Base-by-base conservation (phyloP, 306 rosid species). In the Dryas drummondii region DNA sequence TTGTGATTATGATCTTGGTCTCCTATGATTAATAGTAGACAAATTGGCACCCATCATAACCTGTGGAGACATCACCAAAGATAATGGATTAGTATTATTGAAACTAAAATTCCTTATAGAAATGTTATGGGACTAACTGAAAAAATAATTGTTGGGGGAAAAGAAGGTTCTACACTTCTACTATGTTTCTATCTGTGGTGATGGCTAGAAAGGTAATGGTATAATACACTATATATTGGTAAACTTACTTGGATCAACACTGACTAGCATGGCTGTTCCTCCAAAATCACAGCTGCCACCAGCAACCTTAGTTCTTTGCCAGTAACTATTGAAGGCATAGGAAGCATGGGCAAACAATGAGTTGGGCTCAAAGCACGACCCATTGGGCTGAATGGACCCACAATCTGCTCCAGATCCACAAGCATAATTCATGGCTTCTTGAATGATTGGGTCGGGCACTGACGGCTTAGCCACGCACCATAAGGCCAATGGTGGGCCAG, bases 391-490 rank as follows among this genome's bases (percentile, higher is more conserved):
- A 76, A 94, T 81, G 1, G 98, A 79, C 47, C 17, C 70, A 9
- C 99, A 94, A 49, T 90, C 93, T 0, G 98, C 99, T 60, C 93
- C 99, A 1, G 96, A 87, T 77, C 90, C 91, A 37, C 99, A 94
- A 1, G 98, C 99, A 53, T 94, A 94, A 67, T 86, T 89, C 99
- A 94, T 90, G 9, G 99, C 99, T 76, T 94, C 99, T 80, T 87
- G 83, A 53, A 92, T 68, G 71, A 94, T 94, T 32, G 98, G 99
- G 82, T 92, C 99, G 0, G 99, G 99, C 57, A 92, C 99, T 6
- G 99, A 70, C 0, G 99, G 93, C 91, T 94, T 92, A 10, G 93
- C 99, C 77, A 94, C 99, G 62, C 99, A 94, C 99, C 99, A 94
- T 6, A 87, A 60, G 49, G 97, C 75, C 4, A 63, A 37, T 54